Evolutionary conservation across 2,329 filamentous ascomycete species (phyloP), one percentile per base, ranked within the genome.

Genomic region (Chrysoporthe deuterocubensis): DNA sequence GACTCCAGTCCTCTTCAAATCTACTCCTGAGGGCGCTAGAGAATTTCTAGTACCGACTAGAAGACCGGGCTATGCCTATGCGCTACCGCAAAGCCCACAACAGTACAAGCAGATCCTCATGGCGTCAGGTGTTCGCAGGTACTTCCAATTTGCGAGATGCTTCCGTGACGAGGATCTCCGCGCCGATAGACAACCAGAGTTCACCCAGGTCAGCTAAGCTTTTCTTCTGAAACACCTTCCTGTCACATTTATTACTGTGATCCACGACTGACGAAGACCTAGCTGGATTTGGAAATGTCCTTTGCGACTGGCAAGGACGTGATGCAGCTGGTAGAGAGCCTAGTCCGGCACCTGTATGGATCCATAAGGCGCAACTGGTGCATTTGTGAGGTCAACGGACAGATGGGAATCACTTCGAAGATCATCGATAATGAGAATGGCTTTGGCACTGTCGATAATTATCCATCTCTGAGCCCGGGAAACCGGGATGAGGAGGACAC

Each of bases 81-180:
- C 96, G 9, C 82, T 99, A 26, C 94, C 94, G 0, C 96, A 99
- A 77, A 98, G 95, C 72, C 96, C 96, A 0, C 96, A 99, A 78
- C 96, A 99, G 78, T 99, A 98, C 77, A 99, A 99, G 81, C 96
- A 99, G 81, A 92, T 97, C 1, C 85, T 99, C 54, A 98, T 99
- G 94, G 92, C 94, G 0, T 92, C 92, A 69, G 95, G 95, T 0
- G 86, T 97, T 13, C 81, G 85, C 0, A 88, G 86, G 52, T 99
- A 99, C 77, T 96, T 91, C 78, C 96, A 99, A 74, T 93, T 97
- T 80, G 96, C 96, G 1, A 90, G 89, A 71, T 99, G 96, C 76
- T 99, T 97, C 79, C 90, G 96, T 16, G 96, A 99, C 75, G 96
- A 99, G 76, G 96, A 98, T 77, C 83, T 96, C 46, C 87, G 96